Percentiles rank a stretch among this genome's conserved stretches.
phyloP scores from a whole-genome alignment of 208 protist species.

The Leishmania lainsoni region DNA sequence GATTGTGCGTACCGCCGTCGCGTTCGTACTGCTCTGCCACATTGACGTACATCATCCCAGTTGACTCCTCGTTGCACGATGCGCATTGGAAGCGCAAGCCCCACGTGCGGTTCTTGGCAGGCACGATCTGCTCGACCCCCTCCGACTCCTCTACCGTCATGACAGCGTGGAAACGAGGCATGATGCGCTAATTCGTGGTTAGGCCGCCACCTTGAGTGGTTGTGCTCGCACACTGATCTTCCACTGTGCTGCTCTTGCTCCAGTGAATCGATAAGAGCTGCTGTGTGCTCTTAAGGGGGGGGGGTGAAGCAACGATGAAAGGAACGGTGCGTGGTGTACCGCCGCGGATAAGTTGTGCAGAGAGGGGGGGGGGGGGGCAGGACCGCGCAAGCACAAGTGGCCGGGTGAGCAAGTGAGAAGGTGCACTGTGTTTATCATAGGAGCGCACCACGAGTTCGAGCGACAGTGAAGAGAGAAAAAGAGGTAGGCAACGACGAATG shows the following conservation, averaged over 20 bases:
- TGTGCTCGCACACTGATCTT: neutral
- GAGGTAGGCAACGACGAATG: neutral
- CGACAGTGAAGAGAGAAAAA: neutral
- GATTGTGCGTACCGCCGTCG: conserved; percentile 65
- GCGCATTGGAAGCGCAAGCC: conserved; percentile 60
- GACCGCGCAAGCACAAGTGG: neutral
- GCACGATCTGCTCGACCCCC: conserved; percentile 43
- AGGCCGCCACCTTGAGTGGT: neutral
- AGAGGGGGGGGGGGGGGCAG: neutral
- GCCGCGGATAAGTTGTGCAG: neutral
- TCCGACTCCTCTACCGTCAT: conserved; percentile 60
- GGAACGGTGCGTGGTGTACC: neutral
- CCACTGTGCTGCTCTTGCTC: neutral
- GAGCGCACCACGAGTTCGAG: neutral
- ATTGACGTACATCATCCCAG: conserved; percentile 61
- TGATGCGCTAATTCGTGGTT: conserved; percentile 13
- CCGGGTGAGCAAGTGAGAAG: neutral
- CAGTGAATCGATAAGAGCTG: neutral
- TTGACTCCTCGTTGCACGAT: conserved; percentile 53
- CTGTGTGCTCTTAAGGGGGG: neutral
- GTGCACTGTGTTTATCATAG: neutral
- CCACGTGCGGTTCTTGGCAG: conserved; percentile 41
- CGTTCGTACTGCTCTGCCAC: conserved; percentile 39
- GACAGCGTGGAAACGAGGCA: conserved; percentile 64
- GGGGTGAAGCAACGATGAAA: neutral